Evolutionary conservation across 805 yeast genomes (phyloP), one percentile per base, ranked within the genome.

Genomic region (Cyberlindnera maritima): DNA sequence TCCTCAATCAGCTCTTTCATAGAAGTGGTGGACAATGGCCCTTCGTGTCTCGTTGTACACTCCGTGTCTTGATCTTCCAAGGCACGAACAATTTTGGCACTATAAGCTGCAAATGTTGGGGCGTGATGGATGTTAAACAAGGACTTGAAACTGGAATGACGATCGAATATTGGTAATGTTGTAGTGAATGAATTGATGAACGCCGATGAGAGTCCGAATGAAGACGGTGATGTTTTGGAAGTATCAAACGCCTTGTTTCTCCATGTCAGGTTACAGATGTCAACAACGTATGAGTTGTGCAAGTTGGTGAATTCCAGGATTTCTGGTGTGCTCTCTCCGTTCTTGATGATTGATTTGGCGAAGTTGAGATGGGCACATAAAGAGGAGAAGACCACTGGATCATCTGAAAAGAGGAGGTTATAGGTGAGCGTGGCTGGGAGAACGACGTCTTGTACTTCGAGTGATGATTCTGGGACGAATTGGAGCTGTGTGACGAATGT

Each of bases 211-310:
- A 58, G 17, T 62, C 59, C 54, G 59, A 74, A n/a, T 46, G 57
- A 31, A 70, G 59, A 46, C 58, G 51, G 54, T 2, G 56, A 51
- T 11, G 55, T 70, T 62, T 57, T 59, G 2, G 58, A 49, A n/a
- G 58, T 58, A 21, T 68, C 68, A 50, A 79, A 73, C 1, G 81
- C 77, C 54, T 68, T 71, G 51, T 79, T 77, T 48, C 84, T 62
- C 86, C 86, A 81, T 0, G 76, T 40, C 13, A 75, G 64, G 47
- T 81, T 81, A 49, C 82, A 69, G 8, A 75, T 57, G 55, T 81
- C 86, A 71, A 78, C 74, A 10, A 80, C 74, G 48, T 72, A 76
- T 0, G 79, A 63, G 47, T 79, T 79, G 40, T 75, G 79, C 4
- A 74, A 41, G 10, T 54, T 52, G 5, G 59, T 59, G 43, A 70